phyloP scores from a whole-genome alignment of 495 filamentous ascomycete species.

The Trypethelium eluteriae region DNA sequence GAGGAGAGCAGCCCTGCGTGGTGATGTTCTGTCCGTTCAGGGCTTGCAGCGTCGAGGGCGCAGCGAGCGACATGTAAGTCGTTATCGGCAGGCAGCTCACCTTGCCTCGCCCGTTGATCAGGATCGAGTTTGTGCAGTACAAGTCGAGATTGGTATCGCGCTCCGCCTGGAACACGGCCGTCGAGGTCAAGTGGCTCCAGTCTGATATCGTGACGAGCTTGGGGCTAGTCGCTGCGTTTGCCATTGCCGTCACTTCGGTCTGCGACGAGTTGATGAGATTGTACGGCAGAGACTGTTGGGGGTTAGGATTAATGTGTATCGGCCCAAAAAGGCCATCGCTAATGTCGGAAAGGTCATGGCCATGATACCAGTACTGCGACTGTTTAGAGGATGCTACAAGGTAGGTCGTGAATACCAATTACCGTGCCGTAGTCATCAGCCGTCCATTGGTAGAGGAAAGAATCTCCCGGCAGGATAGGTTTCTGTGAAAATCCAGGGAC shows the following conservation, averaged over 20 bases:
- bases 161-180: constrained; percentile 34
- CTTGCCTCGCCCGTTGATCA: constrained; percentile 49
- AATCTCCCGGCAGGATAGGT: constrained; percentile 40
- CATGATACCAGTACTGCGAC: constrained; percentile 45
- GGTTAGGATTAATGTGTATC: constrained; percentile 32
- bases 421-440: constrained; percentile 43
- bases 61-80: constrained; percentile 19
- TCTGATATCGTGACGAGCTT: constrained; percentile 48
- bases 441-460: constrained; percentile 42
- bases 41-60: constrained; percentile 9
- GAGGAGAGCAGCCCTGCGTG: constrained; percentile 26
- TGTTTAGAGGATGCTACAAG: constrained; percentile 6
- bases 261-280: constrained; percentile 34
- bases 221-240: constrained; percentile 39
- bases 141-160: constrained; percentile 33
- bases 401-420: constrained; percentile 8
- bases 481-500: constrained; percentile 44
- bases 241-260: constrained; percentile 39
- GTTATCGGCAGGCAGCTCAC: constrained; percentile 43
- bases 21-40: constrained; percentile 21
- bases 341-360: constrained; percentile 33
- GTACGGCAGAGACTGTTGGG: constrained; percentile 40
- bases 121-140: constrained; percentile 41
- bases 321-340: constrained; percentile 14
- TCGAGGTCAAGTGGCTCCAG: constrained; percentile 46